A percentile compares a stretch with the other conserved stretches of the same genome.
Evolutionary conservation across 805 yeast species (phyloP).

Genomic region (Spathaspora arborariae): DNA sequence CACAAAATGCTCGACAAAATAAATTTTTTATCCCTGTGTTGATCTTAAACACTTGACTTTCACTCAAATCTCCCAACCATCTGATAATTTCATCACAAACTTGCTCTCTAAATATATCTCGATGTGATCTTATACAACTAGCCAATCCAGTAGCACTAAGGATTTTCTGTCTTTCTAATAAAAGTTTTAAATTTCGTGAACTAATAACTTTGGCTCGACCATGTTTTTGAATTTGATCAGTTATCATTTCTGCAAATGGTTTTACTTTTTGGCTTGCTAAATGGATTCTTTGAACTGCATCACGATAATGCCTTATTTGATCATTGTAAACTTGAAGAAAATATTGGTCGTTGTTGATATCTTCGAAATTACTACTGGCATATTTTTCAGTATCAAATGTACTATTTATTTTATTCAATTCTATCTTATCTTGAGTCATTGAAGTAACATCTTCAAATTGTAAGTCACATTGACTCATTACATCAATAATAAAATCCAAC

Average conservation of each 20-base stretch:
- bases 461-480: slow-evolving; percentile 47
- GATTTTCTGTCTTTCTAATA: slow-evolving; percentile 52
- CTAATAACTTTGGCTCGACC: slow-evolving; percentile 72
- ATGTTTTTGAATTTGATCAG: slow-evolving; percentile 52
- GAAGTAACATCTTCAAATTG: slow-evolving; percentile 32
- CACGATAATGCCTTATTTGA: slow-evolving; percentile 69
- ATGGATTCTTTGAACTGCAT: slow-evolving; percentile 64
- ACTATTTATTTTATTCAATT: slow-evolving; percentile 26
- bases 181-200: slow-evolving; percentile 46
- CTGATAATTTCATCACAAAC: slow-evolving; percentile 67
- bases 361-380: slow-evolving; percentile 22
- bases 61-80: slow-evolving; percentile 63
- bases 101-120: slow-evolving; percentile 76
- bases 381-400: slow-evolving; percentile 42
- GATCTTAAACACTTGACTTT: slow-evolving; percentile 49
- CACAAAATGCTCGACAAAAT: slow-evolving; percentile 55
- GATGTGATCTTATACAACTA: slow-evolving; percentile 58
- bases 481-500: slow-evolving; percentile 61
- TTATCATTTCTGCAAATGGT: slow-evolving; percentile 71
- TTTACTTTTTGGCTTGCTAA: slow-evolving; percentile 59
- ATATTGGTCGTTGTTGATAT: slow-evolving; percentile 44
- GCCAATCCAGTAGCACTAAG: slow-evolving; percentile 63
- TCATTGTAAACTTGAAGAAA: slow-evolving; percentile 71
- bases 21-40: slow-evolving; percentile 44
- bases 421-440: slow-evolving; percentile 19